phyloP scores from a whole-genome alignment of 2,329 filamentous ascomycete species.

The Fusarium citri region DNA sequence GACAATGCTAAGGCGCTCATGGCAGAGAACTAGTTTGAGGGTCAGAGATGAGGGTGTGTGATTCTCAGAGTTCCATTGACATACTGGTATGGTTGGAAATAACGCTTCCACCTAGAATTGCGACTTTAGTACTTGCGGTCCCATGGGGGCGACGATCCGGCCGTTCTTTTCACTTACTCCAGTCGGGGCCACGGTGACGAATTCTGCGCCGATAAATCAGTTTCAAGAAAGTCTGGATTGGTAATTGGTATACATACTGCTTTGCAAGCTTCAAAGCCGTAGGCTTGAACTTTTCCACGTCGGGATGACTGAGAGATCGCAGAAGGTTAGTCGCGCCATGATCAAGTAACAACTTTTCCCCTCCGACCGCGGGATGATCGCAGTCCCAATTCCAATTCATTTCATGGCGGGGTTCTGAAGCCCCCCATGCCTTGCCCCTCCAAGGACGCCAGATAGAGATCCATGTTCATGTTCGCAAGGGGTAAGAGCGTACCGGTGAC shows the following conservation, averaged over 20 bases:
- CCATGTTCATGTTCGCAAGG: constrained; percentile 41
- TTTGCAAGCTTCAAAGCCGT: constrained; percentile 93
- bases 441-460: constrained; percentile 29
- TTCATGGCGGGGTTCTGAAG: constrained; percentile 38
- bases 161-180: constrained; percentile 76
- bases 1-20: constrained; percentile 97
- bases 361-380: constrained; percentile 49
- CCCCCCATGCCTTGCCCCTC: constrained; percentile 47
- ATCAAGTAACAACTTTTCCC: constrained; percentile 17
- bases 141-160: constrained; percentile 1
- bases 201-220: constrained; percentile 66
- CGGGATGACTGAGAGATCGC: constrained; percentile 74
- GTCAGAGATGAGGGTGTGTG: constrained; percentile 44
- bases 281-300: constrained; percentile 96
- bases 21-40: constrained; percentile 78
- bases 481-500: constrained; percentile 74
- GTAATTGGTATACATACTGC: constrained; percentile 70
- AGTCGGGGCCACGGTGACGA: constrained; percentile 96
- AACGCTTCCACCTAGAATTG: constrained; percentile 80
- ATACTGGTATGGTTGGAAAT: constrained; percentile 91
- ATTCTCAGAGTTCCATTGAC: constrained; percentile 48
- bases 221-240: not conserved
- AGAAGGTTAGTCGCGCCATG: constrained; percentile 43
- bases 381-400: constrained; percentile 25
- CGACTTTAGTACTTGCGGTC: constrained; percentile 48